These are phyloP conservation scores for Neobulgaria alba DNA, from an alignment of 2,329 filamentous ascomycete species.

Conservation along the genomic window DNA sequence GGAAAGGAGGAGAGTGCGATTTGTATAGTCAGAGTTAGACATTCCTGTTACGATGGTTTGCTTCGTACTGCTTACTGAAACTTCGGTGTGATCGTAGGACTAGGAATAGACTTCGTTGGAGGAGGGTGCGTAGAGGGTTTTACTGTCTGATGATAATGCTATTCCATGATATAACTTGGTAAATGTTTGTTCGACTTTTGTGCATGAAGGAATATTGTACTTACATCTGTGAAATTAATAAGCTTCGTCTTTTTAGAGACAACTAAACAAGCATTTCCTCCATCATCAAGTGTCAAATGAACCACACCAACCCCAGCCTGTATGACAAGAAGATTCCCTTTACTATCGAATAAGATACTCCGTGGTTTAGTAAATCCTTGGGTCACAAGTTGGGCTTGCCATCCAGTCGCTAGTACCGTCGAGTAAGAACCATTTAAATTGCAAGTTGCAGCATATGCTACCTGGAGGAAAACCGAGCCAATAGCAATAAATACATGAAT, in stretches of 20 bases:
- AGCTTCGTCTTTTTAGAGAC: slow-evolving; percentile 7
- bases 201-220: background rate
- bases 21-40: slow-evolving; percentile 7
- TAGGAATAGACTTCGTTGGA: slow-evolving; percentile 6
- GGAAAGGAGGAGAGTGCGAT: slow-evolving; percentile 9
- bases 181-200: slow-evolving; percentile 2
- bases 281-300: slow-evolving; percentile 7
- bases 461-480: no score
- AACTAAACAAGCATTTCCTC: slow-evolving; percentile 7
- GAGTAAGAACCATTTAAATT: no score
- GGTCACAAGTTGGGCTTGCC: slow-evolving; percentile 5
- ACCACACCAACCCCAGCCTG: slow-evolving; percentile 10
- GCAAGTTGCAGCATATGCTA: no score
- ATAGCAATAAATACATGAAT: no score
- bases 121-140: slow-evolving; percentile 9
- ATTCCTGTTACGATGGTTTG: slow-evolving; percentile 8
- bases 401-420: slow-evolving; percentile 4
- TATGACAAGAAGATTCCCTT: slow-evolving; percentile 10
- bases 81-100: slow-evolving; percentile 7
- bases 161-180: slow-evolving; percentile 14
- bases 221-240: slow-evolving; percentile 5
- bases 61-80: slow-evolving; percentile 4
- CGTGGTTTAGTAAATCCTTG: slow-evolving; percentile 10
- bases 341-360: slow-evolving; percentile 9
- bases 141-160: slow-evolving; percentile 10